Base-by-base conservation (phyloP, 2,329 filamentous ascomycete genomes). In the Neofusicoccum ribis region DNA sequence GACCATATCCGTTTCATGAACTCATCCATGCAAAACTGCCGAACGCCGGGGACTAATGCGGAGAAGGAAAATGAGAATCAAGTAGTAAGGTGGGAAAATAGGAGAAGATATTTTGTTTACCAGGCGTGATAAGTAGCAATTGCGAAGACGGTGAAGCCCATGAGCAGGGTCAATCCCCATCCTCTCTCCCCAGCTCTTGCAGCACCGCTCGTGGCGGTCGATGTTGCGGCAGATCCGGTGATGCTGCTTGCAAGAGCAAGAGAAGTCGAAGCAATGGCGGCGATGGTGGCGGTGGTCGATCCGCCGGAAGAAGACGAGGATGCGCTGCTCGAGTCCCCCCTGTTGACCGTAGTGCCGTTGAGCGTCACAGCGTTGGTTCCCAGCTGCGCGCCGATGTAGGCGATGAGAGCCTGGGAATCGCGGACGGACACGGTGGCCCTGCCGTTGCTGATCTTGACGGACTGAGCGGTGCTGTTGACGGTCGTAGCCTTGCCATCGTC, bases 391-490 rank as follows among this genome's bases (percentile, higher is more conserved):
- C 80, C 80, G 59, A 84, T 72, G 63, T 80, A 82, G 27, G 78
- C 82, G 5, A 83, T 77, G 4, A 83, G 72, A 37, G 82, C 82
- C 67, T 83, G 73, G 4, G 76, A 78, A 69, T 84, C 82, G 20
- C 81, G 76, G 2, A 78, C 65, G 12, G 70, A 63, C 60, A 81
- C 68, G 15, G 66, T 73, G 7, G 73, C 74, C 7, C 64, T 74
- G 5, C 79, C 79, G 65, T 54, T 66, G 15, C 65, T 74, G 23
- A 81, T 72, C 8, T 64, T 70, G 36, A 75, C 72, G 1, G 74
- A 77, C 34, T 72, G 68, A 5, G 74, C 71, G 1, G 70, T 74
- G 54, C 73, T 70, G 39, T 78, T 73, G 17, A 77, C 74, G 9
- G 71, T 66, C 15, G 70, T 76, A 0, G 79, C 73, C n/a, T 72